Base-by-base conservation (phyloP, 768 basidiomycete species). In the Russula sp. region DNA sequence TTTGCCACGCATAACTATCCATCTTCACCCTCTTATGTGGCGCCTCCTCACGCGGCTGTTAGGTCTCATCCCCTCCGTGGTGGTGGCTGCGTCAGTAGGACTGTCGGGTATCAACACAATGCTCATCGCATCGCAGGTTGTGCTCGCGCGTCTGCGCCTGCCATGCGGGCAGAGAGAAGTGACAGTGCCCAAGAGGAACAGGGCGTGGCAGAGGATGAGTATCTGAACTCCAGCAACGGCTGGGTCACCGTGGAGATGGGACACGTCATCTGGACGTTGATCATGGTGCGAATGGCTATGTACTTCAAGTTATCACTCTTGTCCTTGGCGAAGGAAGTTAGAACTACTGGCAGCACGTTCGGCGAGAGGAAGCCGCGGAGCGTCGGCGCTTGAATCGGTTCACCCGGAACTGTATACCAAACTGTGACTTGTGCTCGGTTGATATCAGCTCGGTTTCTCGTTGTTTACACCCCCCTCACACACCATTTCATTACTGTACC, bases 81-180 rank as follows among this genome's bases (percentile, higher is more conserved):
- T 80, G 6, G 88, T 97, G 45, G 91, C 94, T 1, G 76, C 86
- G n/a, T 80, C 84, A 0, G 76, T 88, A 11, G 95, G 94, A 1
- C 75, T 80, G 39, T 66, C 70, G 3, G 94, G 94, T 4, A 79
- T 96, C 64, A 82, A 87, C 70, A 75, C 82, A 2, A 80, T 98
- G 35, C 84, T 98, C n/a, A 88, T 98, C 48, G 84, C 80, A 2
- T 91, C 85, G 3, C 94, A 97, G 72, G 94, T 95, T 57, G 79
- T 87, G 40, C 80, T 98, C 61, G 62, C 5, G 51, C 40, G 8
- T 51, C 63, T 31, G 7, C 22, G 7, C 13, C 37, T 6, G 20
- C 40, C 7, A 6, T 44, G 3, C 35, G 4, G 40, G 44, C 27
- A 7, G 20, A 44, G 22, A 49, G 13, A 7, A 22, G 35, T 13